A percentile compares a stretch with the other conserved stretches of the same genome.
Conservation (phyloP, 164 flowering plant genomes). For the Tinospora cordifolia region DNA sequence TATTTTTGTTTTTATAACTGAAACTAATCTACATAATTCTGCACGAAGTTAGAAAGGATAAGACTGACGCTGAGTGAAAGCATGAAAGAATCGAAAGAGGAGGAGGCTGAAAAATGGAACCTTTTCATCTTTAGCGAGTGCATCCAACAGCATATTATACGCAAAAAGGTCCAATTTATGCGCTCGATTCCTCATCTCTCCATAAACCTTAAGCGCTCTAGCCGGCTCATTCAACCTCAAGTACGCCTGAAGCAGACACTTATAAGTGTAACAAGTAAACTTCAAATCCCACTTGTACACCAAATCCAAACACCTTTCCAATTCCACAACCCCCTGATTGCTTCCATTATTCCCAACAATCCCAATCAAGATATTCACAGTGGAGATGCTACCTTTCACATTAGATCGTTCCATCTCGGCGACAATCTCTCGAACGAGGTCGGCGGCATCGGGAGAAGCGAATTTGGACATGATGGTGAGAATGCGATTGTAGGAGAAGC, state of each 20-base stretch:
- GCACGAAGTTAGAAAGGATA: too few species aligned
- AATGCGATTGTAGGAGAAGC: constrained; percentile 69
- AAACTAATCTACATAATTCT: too few species aligned
- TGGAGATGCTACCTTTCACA: constrained; percentile 60
- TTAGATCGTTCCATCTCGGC: constrained; percentile 51
- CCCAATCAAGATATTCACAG: constrained; percentile 71
- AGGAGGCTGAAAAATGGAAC: constrained; percentile 17
- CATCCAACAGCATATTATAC: constrained; percentile 77
- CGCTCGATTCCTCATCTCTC: constrained; percentile 51
- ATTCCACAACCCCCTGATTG: constrained; percentile 23
- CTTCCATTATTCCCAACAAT: constrained; percentile 28
- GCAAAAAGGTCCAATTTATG: constrained; percentile 55
- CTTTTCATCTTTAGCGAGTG: constrained; percentile 63
- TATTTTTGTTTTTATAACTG: too few species aligned
- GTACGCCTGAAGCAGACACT: constrained; percentile 72
- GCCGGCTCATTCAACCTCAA: constrained; percentile 36
- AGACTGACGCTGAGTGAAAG: too few species aligned
- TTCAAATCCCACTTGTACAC: constrained; percentile 65
- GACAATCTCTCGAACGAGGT: constrained; percentile 29
- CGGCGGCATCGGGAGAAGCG: constrained; percentile 22
- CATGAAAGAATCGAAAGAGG: too few species aligned
- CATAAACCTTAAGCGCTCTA: constrained; percentile 43
- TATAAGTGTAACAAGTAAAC: constrained; percentile 65
- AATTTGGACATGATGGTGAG: constrained; percentile 44
- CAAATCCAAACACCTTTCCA: constrained; percentile 34